Evolutionary conservation across 2,329 filamentous ascomycete species (phyloP).

Genomic region (Sodiomyces alkalinus): DNA sequence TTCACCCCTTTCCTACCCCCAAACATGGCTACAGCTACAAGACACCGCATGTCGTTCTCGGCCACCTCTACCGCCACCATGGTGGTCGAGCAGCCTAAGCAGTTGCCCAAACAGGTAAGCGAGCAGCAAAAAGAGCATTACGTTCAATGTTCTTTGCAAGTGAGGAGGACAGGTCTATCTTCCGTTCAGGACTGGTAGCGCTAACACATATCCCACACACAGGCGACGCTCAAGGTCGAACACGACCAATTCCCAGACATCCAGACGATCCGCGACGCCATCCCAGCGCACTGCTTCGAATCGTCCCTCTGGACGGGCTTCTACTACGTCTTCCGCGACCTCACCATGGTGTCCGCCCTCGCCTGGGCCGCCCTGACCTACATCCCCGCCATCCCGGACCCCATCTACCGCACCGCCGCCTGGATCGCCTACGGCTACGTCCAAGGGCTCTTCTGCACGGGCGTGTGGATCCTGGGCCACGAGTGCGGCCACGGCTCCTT

Average conservation of each 20-base stretch:
- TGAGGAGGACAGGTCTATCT: neutral
- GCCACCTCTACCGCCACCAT: slow-evolving; percentile 1
- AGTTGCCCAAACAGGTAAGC: slow-evolving; percentile 5
- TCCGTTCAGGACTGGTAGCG: slow-evolving; percentile 1
- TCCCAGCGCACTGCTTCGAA: slow-evolving; percentile 47
- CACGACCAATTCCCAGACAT: slow-evolving; percentile 35
- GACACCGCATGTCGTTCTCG: neutral
- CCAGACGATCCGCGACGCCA: slow-evolving; percentile 33
- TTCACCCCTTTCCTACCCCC: too few species aligned
- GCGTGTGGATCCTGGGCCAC: slow-evolving; percentile 56
- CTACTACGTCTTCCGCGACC: slow-evolving; percentile 41
- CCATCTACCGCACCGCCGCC: slow-evolving; percentile 25
- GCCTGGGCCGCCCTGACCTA: slow-evolving; percentile 35
- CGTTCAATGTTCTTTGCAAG: too few species aligned
- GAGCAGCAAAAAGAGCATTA: too few species aligned
- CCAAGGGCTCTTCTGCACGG: slow-evolving; percentile 51
- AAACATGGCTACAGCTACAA: too few species aligned
- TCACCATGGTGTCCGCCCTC: slow-evolving; percentile 30
- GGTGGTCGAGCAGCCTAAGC: slow-evolving; percentile 7
- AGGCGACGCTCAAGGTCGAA: slow-evolving; percentile 6
- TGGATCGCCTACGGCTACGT: slow-evolving; percentile 47
- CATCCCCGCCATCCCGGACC: slow-evolving; percentile 33
- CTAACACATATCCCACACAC: neutral
- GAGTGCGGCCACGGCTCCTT: slow-evolving; percentile 59
- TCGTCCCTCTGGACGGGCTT: slow-evolving; percentile 34